Evolutionary conservation across 148 eudicot genomes (phyloP), one percentile per base, ranked within the genome.

Genomic region (Rhododendron henanense): DNA sequence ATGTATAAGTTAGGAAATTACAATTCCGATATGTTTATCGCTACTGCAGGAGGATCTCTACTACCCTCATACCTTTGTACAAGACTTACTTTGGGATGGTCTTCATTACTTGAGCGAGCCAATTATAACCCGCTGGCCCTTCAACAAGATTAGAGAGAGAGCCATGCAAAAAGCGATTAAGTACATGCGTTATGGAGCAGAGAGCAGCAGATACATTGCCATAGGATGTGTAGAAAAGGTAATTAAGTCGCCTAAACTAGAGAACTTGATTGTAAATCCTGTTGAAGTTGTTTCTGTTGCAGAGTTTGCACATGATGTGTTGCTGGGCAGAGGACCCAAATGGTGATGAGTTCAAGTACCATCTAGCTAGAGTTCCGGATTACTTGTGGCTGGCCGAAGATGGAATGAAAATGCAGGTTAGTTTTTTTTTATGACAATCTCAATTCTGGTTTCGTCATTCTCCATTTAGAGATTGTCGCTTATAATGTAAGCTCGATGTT

Each of bases 231-330:
- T 90, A 2, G 87, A 85, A 82, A 90, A 90, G 89, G 92, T 44
- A 75, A 35, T 28, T 31, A 28, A 71, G n/a, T 11, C 31, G 5
- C 76, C 33, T 71, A 3, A 28, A 61, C 10, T 21, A 6, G 69
- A 61, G 15, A 71, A 21, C 3, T 61, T 23, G 69, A 61, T 23
- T 61, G 28, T 41, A 33, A 15, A 1, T 35, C 41, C 23, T 0
- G 3, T 33, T 28, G 19, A 39, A 19, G 44, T 41, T 41, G 33
- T 45, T 78, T 23, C 21, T 41, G 39, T 48, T 53, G 67, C 88
- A 92, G 93, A 90, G 91, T 87, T 85, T 92, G 78, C 89, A 89
- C 84, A 92, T 92, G 92, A 92, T 92, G 93, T 90, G 92, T 78
- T 92, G 89, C 85, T 92, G 91, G 90, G 94, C 92, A 1, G 86